phyloP scores from a whole-genome alignment of 164 flowering plant genomes.

The Saururus chinensis region DNA sequence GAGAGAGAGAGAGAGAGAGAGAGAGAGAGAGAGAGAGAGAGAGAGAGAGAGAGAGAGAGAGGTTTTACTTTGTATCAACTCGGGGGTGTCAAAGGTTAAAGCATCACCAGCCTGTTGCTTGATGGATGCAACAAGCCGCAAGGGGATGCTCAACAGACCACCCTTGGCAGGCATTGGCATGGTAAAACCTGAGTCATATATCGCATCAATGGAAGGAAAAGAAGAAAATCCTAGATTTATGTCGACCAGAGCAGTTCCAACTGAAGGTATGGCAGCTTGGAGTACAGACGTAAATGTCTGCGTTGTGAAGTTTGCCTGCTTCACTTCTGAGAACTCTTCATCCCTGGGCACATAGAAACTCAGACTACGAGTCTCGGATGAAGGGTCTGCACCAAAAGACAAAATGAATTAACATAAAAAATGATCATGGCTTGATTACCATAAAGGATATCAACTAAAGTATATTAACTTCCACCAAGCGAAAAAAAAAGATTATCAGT shows the following conservation, averaged over 20 bases:
- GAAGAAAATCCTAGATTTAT: not conserved
- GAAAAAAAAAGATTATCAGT: too few relatives aligned
- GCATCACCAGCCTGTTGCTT: conserved; percentile 5
- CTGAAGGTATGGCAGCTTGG: conserved; percentile 14
- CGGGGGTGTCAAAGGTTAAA: conserved; percentile 32
- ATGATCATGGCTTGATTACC: too few relatives aligned
- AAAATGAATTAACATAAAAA: too few relatives aligned
- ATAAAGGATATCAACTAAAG: too few relatives aligned
- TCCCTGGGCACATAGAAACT: conserved; percentile 4
- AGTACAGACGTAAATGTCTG: not conserved
- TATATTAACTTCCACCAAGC: too few relatives aligned
- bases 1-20: not conserved
- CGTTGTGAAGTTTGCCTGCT: not conserved
- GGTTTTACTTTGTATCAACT: conserved; percentile 12
- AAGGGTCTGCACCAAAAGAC: conserved; percentile 30
- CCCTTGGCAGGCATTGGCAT: not conserved
- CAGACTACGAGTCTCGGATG: conserved; percentile 31
- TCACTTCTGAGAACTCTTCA: conserved; percentile 5
- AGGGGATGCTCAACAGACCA: not conserved
- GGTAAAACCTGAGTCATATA: not conserved
- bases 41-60: not conserved
- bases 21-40: not conserved
- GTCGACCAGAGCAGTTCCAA: not conserved
- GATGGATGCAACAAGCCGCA: conserved; percentile 16
- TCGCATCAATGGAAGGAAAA: not conserved